phyloP scores from a whole-genome alignment of 306 rosid species.

The Arachis stenosperma region DNA sequence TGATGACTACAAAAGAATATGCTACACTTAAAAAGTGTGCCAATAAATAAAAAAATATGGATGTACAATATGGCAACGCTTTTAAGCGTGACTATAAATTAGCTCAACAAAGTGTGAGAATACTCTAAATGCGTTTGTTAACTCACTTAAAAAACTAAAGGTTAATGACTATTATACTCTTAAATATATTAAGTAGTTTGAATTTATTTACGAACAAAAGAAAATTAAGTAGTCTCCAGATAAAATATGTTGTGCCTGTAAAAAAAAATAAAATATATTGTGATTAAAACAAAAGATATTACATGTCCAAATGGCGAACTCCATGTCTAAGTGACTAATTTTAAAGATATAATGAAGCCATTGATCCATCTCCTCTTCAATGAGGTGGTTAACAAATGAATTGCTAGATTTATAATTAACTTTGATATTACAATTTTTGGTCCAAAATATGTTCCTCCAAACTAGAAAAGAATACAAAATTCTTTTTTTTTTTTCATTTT shows the following conservation, averaged over 20 bases:
- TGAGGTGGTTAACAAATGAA: conserved; percentile 9
- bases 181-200: background rate
- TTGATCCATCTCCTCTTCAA: conserved; percentile 4
- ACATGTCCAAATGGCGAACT: conserved; percentile 4
- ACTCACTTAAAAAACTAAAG: background rate
- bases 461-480: conserved; percentile 5
- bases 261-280: background rate
- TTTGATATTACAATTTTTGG: conserved; percentile 29
- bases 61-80: too few relatives aligned
- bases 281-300: background rate
- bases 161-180: background rate
- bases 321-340: background rate
- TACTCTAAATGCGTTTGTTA: background rate
- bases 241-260: too few relatives aligned
- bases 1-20: too few relatives aligned
- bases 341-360: conserved; percentile 1
- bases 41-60: too few relatives aligned
- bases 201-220: background rate
- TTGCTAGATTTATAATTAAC: conserved; percentile 9
- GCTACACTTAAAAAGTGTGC: too few relatives aligned
- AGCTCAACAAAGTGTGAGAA: too few relatives aligned
- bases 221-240: background rate
- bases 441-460: conserved; percentile 32
- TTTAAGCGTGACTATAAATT: too few relatives aligned
- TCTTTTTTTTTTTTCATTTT: conserved; percentile 6